Evolutionary conservation across 73 alveolate genomes (phyloP).

Genomic region (Durusdinium trenchii): DNA sequence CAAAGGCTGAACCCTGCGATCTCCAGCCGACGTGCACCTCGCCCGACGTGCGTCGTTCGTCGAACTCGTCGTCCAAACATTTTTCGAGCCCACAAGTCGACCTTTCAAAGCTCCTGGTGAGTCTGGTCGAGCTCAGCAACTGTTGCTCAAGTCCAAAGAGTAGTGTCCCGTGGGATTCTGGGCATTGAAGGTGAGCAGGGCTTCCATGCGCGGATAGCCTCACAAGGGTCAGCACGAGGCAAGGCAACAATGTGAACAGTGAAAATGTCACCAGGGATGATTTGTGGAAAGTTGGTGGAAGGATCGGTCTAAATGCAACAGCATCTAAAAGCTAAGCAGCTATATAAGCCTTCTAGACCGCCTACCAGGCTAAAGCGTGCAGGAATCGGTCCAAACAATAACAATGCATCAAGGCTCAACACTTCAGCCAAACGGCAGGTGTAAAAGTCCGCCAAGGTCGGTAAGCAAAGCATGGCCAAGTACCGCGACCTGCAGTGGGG

Average conservation of each 20-base stretch:
- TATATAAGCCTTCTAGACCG: too few relatives aligned
- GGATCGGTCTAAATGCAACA: neutral
- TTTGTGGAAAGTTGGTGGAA: neutral
- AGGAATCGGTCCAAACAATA: too few relatives aligned
- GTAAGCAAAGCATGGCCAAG: slow-evolving; percentile 91
- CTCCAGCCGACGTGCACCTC: too few relatives aligned
- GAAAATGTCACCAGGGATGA: neutral
- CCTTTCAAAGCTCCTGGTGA: too few relatives aligned
- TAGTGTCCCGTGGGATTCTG: slow-evolving; percentile 93
- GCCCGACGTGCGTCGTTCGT: too few relatives aligned
- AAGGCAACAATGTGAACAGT: neutral
- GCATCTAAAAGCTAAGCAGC: neutral
- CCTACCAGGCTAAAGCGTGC: too few relatives aligned
- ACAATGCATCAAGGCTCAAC: too few relatives aligned
- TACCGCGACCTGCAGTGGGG: slow-evolving; percentile 40
- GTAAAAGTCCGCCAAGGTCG: slow-evolving; percentile 58
- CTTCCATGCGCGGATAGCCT: slow-evolving; percentile 7
- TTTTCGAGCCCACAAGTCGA: too few relatives aligned
- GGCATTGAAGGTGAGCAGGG: slow-evolving; percentile 71
- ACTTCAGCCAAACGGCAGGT: too few relatives aligned
- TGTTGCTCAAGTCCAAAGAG: slow-evolving; percentile 61
- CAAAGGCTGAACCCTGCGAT: too few relatives aligned
- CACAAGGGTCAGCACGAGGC: neutral
- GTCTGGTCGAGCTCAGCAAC: neutral
- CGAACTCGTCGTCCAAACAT: too few relatives aligned